These are phyloP conservation scores for Penicillium corylophilum DNA, from an alignment of 2,329 filamentous ascomycete species.

Conservation along the genomic window DNA sequence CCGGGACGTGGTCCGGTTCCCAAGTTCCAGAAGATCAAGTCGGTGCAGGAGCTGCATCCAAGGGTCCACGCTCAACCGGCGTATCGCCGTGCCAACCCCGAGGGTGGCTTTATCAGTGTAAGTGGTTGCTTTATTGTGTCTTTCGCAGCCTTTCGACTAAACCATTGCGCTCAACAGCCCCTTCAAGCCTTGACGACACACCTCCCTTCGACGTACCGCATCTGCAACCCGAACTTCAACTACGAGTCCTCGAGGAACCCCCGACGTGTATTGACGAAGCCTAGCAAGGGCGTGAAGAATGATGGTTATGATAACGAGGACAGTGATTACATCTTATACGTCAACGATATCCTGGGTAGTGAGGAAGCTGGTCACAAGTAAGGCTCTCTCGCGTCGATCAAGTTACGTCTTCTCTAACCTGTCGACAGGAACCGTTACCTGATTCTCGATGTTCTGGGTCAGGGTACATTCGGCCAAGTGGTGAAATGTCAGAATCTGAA, in stretches of 20 bases:
- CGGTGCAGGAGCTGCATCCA: constrained; percentile 71
- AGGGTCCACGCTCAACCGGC: constrained; percentile 84
- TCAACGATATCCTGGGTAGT: constrained; percentile 96
- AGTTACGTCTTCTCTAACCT: constrained; percentile 7
- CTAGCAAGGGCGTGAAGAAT: constrained; percentile 97
- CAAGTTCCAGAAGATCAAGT: constrained; percentile 78
- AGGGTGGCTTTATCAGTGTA: constrained; percentile 97
- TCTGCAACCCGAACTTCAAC: constrained; percentile 97
- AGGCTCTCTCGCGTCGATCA: constrained; percentile 28
- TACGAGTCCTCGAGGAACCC: constrained; percentile 98
- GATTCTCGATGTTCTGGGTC: constrained; percentile 92
- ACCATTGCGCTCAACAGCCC: constrained; percentile 57
- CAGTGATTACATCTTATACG: constrained; percentile 98
- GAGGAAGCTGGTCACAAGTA: constrained; percentile 98
- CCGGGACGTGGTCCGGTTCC: constrained; percentile 69
- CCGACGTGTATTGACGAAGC: constrained; percentile 91
- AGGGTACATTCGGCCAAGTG: constrained; percentile 97
- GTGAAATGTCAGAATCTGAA: constrained; percentile 99
- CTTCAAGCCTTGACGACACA: constrained; percentile 93
- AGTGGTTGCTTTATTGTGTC: constrained; percentile 36
- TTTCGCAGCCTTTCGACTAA: not conserved
- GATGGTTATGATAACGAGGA: constrained; percentile 99
- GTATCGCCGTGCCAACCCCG: constrained; percentile 89
- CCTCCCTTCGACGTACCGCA: constrained; percentile 91
- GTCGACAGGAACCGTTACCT: constrained; percentile 78